These are phyloP conservation scores for Trametopsis cervina DNA, from an alignment of 768 basidiomycete genomes.

Conservation along the genomic window DNA sequence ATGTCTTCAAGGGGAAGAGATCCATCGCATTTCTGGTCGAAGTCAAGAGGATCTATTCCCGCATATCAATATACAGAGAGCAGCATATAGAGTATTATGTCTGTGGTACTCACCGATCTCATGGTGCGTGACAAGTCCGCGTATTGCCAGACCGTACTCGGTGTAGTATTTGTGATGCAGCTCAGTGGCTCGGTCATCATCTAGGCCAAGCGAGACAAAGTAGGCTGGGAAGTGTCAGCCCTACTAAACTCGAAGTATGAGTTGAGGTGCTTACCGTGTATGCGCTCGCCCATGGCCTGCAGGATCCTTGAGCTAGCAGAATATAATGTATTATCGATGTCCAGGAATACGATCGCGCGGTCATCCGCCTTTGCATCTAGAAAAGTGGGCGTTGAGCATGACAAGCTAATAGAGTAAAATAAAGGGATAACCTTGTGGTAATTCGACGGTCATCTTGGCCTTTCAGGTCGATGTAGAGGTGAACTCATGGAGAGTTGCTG, in stretches of 20 bases:
- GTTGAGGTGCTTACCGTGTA: slow-evolving; percentile 49
- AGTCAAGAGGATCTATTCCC: slow-evolving; percentile 67
- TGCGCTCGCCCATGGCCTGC: slow-evolving; percentile 71
- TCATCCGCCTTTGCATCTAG: slow-evolving; percentile 33
- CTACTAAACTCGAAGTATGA: neutral
- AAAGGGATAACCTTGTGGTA: neutral
- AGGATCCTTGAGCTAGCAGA: slow-evolving; percentile 69
- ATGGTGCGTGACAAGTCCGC: slow-evolving; percentile 73
- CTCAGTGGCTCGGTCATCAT: slow-evolving; percentile 58
- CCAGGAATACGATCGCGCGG: slow-evolving; percentile 66
- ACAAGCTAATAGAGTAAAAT: neutral
- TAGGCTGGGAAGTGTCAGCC: slow-evolving; percentile 48
- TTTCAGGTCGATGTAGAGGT: neutral
- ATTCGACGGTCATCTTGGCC: slow-evolving; percentile 3
- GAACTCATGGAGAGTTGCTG: no score
- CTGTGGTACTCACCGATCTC: slow-evolving; percentile 56
- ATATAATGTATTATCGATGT: slow-evolving; percentile 87
- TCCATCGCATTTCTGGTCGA: slow-evolving; percentile 78
- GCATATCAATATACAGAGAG: neutral
- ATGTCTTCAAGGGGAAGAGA: slow-evolving; percentile 77
- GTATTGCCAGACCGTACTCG: slow-evolving; percentile 76
- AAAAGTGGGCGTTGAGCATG: no score
- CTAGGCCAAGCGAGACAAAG: slow-evolving; percentile 64
- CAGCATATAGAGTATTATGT: neutral
- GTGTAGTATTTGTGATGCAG: slow-evolving; percentile 71